Base-by-base conservation (phyloP, 352 stramenopile genomes). In the Phytophthora sansomeana region DNA sequence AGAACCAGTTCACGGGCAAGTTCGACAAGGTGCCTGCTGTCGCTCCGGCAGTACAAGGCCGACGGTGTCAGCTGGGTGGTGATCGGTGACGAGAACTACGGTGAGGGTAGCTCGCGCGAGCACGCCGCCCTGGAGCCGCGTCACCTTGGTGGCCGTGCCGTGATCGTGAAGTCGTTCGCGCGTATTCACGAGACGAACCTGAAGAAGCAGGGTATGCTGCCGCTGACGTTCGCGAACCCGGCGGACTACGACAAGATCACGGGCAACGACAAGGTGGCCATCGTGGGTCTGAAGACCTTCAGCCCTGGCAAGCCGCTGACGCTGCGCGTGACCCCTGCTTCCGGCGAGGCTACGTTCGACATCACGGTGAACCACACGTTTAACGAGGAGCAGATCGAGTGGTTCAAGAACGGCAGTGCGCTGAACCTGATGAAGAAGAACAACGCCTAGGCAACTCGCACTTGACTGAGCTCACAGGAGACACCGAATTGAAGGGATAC, bases 191-290 rank as follows among this genome's bases (percentile, higher is more conserved):
- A 98, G 81, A 98, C 93, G 30, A 98, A 98, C 83, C 75, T 98
- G 72, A 98, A 98, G 90, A 98, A 98, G 89, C 93, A 98, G 78
- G 93, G 93, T 69, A 97, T 98, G 91, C 86, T 98, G 13, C 89
- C 92, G 38, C 80, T 98, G 55, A 97, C 88, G 55, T 98, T 98
- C 72, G 90, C 85, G 24, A 91, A 97, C 86, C 90, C 91, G 46
- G 75, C 82, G 14, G 93, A 98, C 84, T 98, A 98, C 72, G 91
- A 97, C 78, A 89, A 90, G 75, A 97, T 98, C 74, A 90, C 80
- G 36, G 93, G 92, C 54, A 94, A 92, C 63, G 91, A 97, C 86
- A 96, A 95, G 84, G 80, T 98, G 53, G 87, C 87, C 66, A 98
- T 98, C 59, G 33, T 97, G 30, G 92, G 93, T 46, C 74, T 98